Percentiles rank a stretch among this genome's conserved stretches.
phyloP scores from a whole-genome alignment of 768 basidiomycete species.

The Chlorophyllum brunneum region DNA sequence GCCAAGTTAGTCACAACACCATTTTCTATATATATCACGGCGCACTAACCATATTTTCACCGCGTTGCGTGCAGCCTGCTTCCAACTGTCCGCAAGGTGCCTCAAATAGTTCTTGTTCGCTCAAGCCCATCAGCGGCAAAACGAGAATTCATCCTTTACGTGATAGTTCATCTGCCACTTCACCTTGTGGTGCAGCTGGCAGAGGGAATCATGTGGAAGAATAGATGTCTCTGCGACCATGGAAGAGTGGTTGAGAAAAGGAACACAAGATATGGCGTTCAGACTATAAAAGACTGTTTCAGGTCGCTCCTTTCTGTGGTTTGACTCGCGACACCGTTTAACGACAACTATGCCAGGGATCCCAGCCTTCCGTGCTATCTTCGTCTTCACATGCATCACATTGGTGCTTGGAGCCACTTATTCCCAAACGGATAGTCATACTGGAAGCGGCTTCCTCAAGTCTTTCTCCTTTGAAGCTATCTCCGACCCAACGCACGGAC shows the following conservation, averaged over 20 bases:
- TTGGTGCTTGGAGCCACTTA: slow-evolving; percentile 43
- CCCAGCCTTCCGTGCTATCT: slow-evolving; percentile 15
- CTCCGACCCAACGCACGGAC: slow-evolving; percentile 61
- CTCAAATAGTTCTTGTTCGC: not conserved
- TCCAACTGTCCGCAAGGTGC: not conserved
- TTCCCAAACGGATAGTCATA: slow-evolving; percentile 37
- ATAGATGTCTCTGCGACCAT: not conserved
- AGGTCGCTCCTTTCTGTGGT: not conserved
- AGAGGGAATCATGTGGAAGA: not conserved
- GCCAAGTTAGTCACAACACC: slow-evolving; percentile 2
- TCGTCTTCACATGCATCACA: slow-evolving; percentile 14
- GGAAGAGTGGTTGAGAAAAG: not conserved
- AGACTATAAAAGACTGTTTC: not conserved
- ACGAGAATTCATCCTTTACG: not conserved
- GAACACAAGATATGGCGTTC: not conserved
- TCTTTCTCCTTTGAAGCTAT: slow-evolving; percentile 46
- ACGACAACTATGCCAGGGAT: not conserved
- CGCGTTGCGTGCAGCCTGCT: not conserved
- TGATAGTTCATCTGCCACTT: slow-evolving; percentile 3
- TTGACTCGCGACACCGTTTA: not conserved
- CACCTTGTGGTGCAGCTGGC: not conserved
- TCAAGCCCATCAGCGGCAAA: not conserved
- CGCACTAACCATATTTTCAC: not conserved
- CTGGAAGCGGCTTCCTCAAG: slow-evolving; percentile 45
- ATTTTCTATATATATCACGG: slow-evolving; percentile 4